Conservation (phyloP, 306 rosid genomes). For the Carpinus fangiana region DNA sequence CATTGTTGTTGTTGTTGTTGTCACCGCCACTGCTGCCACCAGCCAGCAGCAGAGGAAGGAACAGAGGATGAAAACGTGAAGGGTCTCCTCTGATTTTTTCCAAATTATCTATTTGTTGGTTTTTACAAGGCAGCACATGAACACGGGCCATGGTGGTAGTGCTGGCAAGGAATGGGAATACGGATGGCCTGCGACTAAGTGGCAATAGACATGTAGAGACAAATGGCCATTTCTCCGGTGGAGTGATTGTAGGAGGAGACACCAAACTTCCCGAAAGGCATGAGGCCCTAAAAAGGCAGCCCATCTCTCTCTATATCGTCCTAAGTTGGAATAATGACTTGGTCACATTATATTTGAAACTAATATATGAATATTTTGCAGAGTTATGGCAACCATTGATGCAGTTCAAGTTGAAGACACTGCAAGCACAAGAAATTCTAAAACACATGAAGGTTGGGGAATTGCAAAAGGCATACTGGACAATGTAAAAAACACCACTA, state of each 20-base stretch:
- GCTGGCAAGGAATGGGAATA: background rate
- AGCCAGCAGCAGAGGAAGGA: constrained; percentile 18
- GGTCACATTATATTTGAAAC: no score
- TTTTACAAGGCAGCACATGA: constrained; percentile 1
- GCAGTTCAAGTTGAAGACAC: no score
- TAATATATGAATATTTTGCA: no score
- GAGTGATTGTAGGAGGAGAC: background rate
- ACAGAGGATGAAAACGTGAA: constrained; percentile 27
- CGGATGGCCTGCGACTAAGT: background rate
- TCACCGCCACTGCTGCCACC: constrained; percentile 11
- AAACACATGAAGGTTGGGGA: no score
- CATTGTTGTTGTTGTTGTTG: constrained; percentile 15
- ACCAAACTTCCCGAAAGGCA: constrained; percentile 19
- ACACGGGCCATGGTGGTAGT: background rate
- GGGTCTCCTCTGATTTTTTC: background rate
- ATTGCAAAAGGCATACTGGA: no score
- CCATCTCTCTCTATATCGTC: constrained; percentile 25
- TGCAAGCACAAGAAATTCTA: no score
- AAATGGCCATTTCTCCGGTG: background rate
- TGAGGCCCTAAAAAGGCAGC: constrained; percentile 23
- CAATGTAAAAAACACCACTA: no score
- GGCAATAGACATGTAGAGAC: constrained; percentile 1
- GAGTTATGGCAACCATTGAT: no score
- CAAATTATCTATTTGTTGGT: constrained; percentile 11
- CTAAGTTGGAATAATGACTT: no score